Conservation (phyloP, 495 filamentous ascomycete genomes). For the Trichoderma orchidacearum region DNA sequence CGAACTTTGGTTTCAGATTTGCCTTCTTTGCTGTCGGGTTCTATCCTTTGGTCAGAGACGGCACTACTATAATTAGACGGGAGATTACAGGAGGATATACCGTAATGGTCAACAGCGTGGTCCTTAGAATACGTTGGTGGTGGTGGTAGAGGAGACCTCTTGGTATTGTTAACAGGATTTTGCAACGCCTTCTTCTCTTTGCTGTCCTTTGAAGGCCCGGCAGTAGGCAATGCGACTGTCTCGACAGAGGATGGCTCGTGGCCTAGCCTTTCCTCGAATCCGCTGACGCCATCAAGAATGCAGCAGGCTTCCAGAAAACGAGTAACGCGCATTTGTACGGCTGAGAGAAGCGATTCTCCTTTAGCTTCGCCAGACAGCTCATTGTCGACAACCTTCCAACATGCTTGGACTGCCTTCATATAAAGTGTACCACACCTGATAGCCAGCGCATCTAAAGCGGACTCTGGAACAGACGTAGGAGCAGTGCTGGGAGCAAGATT, state of each 20-base stretch:
- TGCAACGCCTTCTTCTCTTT: neutral
- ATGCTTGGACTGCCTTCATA: slow-evolving; percentile 67
- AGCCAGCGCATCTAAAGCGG: slow-evolving; percentile 45
- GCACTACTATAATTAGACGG: neutral
- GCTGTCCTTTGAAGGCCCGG: neutral
- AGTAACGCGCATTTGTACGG: slow-evolving; percentile 25
- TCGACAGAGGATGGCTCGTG: slow-evolving; percentile 8
- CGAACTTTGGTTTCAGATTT: slow-evolving; percentile 24
- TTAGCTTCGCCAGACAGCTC: slow-evolving; percentile 30
- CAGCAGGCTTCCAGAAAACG: slow-evolving; percentile 36
- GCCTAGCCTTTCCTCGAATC: slow-evolving; percentile 28
- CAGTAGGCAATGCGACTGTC: neutral
- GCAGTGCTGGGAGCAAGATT: slow-evolving; percentile 34
- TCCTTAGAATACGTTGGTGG: neutral
- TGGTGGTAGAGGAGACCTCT: neutral
- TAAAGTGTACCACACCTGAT: slow-evolving; percentile 66
- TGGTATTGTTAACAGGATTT: neutral
- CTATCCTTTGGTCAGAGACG: neutral
- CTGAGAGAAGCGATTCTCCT: slow-evolving; percentile 25
- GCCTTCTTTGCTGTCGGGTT: slow-evolving; percentile 6
- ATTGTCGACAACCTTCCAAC: slow-evolving; percentile 62
- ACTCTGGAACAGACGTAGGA: slow-evolving; percentile 21
- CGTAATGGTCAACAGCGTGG: neutral
- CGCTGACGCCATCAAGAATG: slow-evolving; percentile 34
- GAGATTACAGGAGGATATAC: neutral